Evolutionary conservation across 179 eudicot species (phyloP), one percentile per base, ranked within the genome.

Genomic region (Kewa caespitosa): DNA sequence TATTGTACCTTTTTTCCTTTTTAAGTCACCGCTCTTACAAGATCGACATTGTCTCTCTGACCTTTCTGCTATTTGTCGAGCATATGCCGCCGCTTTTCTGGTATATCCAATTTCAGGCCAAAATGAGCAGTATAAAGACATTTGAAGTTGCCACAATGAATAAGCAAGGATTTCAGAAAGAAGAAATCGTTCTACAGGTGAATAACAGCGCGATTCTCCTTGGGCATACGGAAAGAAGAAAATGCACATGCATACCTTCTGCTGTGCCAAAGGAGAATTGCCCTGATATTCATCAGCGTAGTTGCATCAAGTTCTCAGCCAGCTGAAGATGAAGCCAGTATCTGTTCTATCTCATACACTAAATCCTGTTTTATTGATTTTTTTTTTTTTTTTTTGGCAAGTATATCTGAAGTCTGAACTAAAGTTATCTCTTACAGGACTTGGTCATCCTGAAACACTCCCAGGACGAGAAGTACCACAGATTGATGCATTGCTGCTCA

Each of bases 181-280:
- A 70, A 54, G 17, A 8, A 0, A 37, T 54, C 30, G 38, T 38
- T 38, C 31, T 18, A 31, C 22, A 38, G 70, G 37, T 34, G 82
- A 80, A 84, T 84, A 55, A 83, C 81, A 84, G 89, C 78, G 85
- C 85, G 74, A 82, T 82, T 80, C 84, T 82, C 89, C 87, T 27
- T 82, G 79, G 85, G 87, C 89, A 82, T 42, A 73, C 55, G 31
- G 48, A n/a, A n/a, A n/a, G n/a, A n/a, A n/a, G n/a, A 42, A 8
- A 66, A 72, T 78, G 78, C 82, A 76, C 67, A 65, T 48, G 76
- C 83, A 82, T 80, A 62, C 13, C 36, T 27, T 72, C 52, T n/a
- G 60, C 7, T 77, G 2, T 82, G 87, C 89, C 87, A 79, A 81
- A 80, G 87, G 89, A 86, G 89, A 66, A 84, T 59, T 73, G 67